Base-by-base conservation (phyloP, 2,329 filamentous ascomycete species). In the Stachybotrys chartarum region DNA sequence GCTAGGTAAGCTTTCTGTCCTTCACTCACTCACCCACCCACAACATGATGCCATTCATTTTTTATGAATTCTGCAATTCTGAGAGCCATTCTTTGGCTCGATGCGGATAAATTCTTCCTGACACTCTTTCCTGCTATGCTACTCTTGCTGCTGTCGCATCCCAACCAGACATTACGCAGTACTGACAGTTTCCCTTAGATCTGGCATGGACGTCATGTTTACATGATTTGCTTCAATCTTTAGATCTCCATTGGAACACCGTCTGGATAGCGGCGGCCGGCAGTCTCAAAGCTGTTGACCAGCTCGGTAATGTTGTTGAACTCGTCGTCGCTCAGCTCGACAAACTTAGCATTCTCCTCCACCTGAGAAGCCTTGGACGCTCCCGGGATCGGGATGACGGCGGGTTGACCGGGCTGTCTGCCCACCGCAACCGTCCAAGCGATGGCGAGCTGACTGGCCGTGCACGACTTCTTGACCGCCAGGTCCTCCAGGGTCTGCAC, bases 361-460 rank as follows among this genome's bases (percentile, higher is more conserved):
- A 88, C 75, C 17, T 84, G 75, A n/a, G 71, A 74, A 11, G 68
- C 70, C 1, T 75, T 81, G 0, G 82, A 84, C 10, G 85, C 79
- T 12, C 85, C 85, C 0, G 86, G 86, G 59, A 88, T 87, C 2
- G 86, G 85, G 56, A 89, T 80, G 60, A 88, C 80, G 14, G 64
- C 68, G 10, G 80, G 80, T 71, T 81, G 73, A 16, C 79, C 83
- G 7, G 79, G 73, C 35, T 72, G 73, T 54, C 70, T 71, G 54
- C 75, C 78, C 39, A 84, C 72, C 3, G 74, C 68, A 52, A 74
- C 65, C 7, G 83, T 72, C 86, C 88, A 91, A 42, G 76, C 78
- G 51, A 91, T 74, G 6, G 86, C 87, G 18, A 91, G 74, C 69
- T 91, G 87, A 1, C 79, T 79, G 3, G 81, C 66, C 0, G 83